Conservation (phyloP, 495 filamentous ascomycete species). For the Friedmanniomyces simplex region DNA sequence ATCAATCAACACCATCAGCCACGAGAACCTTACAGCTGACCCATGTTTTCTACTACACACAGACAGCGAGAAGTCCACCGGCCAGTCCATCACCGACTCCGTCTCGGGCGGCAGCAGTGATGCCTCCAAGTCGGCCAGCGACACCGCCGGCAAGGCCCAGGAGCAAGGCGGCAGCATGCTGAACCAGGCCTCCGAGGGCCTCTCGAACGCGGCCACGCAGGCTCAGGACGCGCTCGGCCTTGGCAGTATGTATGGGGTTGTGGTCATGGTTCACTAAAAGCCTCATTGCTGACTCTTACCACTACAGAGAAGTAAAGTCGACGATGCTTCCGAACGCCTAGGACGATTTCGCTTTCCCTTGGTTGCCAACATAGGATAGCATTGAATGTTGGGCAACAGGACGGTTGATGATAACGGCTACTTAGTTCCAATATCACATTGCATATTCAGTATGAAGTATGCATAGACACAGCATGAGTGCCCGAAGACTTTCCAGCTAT, state of each 20-base stretch:
- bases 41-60: not conserved
- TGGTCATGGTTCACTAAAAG: too few relatives aligned
- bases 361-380: not conserved
- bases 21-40: not conserved
- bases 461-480: not conserved
- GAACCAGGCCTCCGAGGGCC: conserved; percentile 32
- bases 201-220: conserved; percentile 23
- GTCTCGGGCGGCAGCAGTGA: conserved; percentile 29
- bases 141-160: not conserved
- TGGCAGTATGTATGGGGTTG: conserved; percentile 24
- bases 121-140: conserved; percentile 1
- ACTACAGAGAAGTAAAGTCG: not conserved
- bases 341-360: not conserved
- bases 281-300: not conserved
- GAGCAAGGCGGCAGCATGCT: not conserved
- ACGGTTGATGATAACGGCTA: not conserved
- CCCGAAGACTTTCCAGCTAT: too few relatives aligned
- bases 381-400: not conserved
- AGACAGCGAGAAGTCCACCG: conserved; percentile 40
- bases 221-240: conserved; percentile 35
- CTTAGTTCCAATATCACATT: not conserved
- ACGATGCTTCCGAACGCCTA: not conserved
- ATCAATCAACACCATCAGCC: too few relatives aligned
- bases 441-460: too few relatives aligned
- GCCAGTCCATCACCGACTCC: conserved; percentile 41